These are phyloP conservation scores for Citrus sinensis DNA, from an alignment of 345 rosid species.

Conservation along the genomic window DVS_A1.0 CM039166.1:24633501-24634000, in stretches of 20 bases:
- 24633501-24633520: neutral
- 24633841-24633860: neutral
- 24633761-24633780: neutral
- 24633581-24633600: slow-evolving; percentile 94
- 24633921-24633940: neutral
- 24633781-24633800: neutral
- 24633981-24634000: neutral
- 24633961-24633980: neutral
- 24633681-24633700: neutral
- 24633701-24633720: neutral
- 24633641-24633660: slow-evolving; percentile 75
- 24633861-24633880: neutral
- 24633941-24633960: neutral
- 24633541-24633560: slow-evolving; percentile 47
- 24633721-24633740: neutral
- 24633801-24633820: neutral
- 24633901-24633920: neutral
- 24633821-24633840: neutral
- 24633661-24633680: neutral
- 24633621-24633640: slow-evolving; percentile 98
- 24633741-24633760: neutral
- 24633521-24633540: neutral
- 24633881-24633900: neutral
- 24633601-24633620: slow-evolving; percentile 94
- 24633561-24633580: slow-evolving; percentile 91